Conservation (phyloP, 164 flowering plant species). For the Buxus sempervirens region DNA sequence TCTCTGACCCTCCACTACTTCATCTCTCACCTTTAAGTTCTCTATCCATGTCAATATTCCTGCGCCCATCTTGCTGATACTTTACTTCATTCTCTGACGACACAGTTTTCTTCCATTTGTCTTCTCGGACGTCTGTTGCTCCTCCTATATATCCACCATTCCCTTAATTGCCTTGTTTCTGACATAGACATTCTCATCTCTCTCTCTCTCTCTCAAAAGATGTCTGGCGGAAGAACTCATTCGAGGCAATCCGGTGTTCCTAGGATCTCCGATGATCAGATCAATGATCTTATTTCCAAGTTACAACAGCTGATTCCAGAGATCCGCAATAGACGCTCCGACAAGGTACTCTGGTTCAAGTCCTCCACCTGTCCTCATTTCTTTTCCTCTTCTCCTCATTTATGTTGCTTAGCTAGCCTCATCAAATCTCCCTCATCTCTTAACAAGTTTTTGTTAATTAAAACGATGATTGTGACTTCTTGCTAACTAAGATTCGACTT, state of each 20-base stretch:
- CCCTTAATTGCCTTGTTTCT: neutral
- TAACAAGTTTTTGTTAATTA: too few species aligned
- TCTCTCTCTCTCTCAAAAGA: neutral
- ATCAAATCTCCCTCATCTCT: too few species aligned
- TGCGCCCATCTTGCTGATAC: constrained; percentile 2
- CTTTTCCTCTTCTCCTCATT: too few species aligned
- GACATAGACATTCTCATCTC: neutral
- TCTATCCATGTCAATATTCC: neutral
- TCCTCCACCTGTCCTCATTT: neutral
- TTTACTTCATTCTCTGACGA: constrained; percentile 1
- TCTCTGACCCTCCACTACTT: neutral
- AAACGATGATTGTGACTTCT: too few species aligned
- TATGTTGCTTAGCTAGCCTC: too few species aligned
- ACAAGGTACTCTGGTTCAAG: constrained; percentile 32
- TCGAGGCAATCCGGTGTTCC: constrained; percentile 39
- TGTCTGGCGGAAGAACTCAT: constrained; percentile 50
- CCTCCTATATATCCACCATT: neutral
- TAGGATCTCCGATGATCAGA: constrained; percentile 55
- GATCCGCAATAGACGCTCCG: constrained; percentile 40
- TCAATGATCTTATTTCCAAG: constrained; percentile 52
- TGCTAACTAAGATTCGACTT: neutral
- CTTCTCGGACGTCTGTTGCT: constrained; percentile 1
- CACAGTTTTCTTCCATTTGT: neutral
- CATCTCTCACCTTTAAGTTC: neutral
- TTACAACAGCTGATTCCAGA: constrained; percentile 60